Evolutionary conservation across 2,329 filamentous ascomycete species (phyloP).

Genomic region (Pseudogymnoascus sp.): DNA sequence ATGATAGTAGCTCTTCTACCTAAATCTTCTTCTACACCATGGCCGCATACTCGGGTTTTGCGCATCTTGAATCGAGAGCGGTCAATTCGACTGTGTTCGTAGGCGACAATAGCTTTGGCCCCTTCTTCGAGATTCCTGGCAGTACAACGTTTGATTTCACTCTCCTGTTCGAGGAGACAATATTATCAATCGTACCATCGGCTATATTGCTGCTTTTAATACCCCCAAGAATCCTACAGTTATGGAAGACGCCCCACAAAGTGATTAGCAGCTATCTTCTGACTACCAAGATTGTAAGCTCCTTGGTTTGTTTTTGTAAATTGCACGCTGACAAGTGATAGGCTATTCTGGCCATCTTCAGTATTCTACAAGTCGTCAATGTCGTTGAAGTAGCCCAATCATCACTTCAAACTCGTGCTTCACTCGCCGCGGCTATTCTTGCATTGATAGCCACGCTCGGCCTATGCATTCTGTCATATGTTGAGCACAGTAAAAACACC

Average conservation of each 20-base stretch:
- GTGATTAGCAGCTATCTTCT: conserved; percentile 18
- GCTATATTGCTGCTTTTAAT: conserved; percentile 19
- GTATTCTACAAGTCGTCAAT: conserved; percentile 17
- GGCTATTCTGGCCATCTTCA: conserved; percentile 17
- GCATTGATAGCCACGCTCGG: conserved; percentile 15
- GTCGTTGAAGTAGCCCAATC: conserved; percentile 15
- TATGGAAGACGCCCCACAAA: conserved; percentile 18
- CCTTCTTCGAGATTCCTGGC: conserved; percentile 13
- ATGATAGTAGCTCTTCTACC: neutral
- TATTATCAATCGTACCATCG: conserved; percentile 23
- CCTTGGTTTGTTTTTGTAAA: neutral
- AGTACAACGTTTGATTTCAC: conserved; percentile 22
- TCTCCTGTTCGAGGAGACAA: conserved; percentile 24
- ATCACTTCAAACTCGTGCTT: conserved; percentile 13
- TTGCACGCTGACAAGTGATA: conserved; percentile 8
- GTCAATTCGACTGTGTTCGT: conserved; percentile 9
- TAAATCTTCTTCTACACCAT: conserved; percentile 5
- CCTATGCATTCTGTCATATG: conserved; percentile 17
- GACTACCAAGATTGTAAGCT: conserved; percentile 19
- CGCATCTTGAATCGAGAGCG: neutral
- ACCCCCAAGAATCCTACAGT: conserved; percentile 16
- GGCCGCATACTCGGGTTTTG: conserved; percentile 3
- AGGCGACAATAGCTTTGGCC: conserved; percentile 17
- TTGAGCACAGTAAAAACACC: conserved; percentile 19
- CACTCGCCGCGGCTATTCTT: conserved; percentile 20